Evolutionary conservation across 192 early-diverging fungal species (phyloP), one percentile per base, ranked within the genome.

Genomic region (Podila verticillata): DNA sequence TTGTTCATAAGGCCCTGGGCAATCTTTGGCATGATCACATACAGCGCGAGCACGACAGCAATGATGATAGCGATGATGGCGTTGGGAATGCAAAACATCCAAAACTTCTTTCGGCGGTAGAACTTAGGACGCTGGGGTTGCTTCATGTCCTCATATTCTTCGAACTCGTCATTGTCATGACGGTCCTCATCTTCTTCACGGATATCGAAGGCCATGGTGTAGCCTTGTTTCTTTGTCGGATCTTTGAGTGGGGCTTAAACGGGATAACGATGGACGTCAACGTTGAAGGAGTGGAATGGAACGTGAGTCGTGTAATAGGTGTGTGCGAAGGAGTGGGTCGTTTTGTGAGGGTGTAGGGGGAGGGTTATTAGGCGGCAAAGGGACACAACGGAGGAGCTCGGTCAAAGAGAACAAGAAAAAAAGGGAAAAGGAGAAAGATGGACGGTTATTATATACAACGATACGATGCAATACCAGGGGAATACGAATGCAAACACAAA

Each of bases 1-100:
- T 73, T 73, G 57, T 73, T 59, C 71, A 73, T 73, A 4, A 73
- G 63, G 15, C 57, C 30, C 68, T 88, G 84, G 28, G 83, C 81
- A 62, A 88, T 84, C 63, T 80, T 83, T 26, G 87, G 87, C 73
- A 88, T 85, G 36, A 81, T 69, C 8, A 88, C 87, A 66, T 87
- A 86, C 28, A 86, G 58, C n/a, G 81, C 68, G 7, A 88, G 48
- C 35, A 81, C 57, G 10, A 88, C 80, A 26, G 85, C 67, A 36
- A 85, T 78, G 35, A 84, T 70, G 49, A 84, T 48, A 13, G 73
- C 19, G 31, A 88, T 81, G 47, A 83, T 73, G 10, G 57, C 66
- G 60, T 77, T 72, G 31, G 81, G 69, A 29, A 65, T 61, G 66
- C 87, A 88, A 29, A 77, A 78, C 20, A 75, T 72, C 87, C 85